Base-by-base conservation (phyloP, 2,329 filamentous ascomycete genomes). In the Penicillium sp. region DNA sequence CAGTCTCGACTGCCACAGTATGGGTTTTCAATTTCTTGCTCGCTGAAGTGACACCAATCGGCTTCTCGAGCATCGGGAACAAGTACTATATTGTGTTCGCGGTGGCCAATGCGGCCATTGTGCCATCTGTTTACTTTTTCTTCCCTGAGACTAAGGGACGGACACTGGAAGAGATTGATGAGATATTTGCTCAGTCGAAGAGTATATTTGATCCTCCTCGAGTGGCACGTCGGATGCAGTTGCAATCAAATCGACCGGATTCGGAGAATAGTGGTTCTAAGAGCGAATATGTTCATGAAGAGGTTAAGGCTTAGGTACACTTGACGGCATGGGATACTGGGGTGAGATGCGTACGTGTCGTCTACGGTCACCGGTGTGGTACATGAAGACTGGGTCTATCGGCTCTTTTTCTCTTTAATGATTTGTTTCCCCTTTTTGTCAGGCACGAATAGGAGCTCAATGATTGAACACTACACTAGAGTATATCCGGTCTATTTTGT, bases 1-100 rank as follows among this genome's bases (percentile, higher is more conserved):
- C 53, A 6, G 81, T 86, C 44, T 82, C 80, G 0, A 85, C 83
- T 0, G 82, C 67, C 14, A 65, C 68, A 3, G 73, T 75, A 35
- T 77, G 76, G 76, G 64, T 65, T 1, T 72, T 75, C 62, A 74
- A 72, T 44, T 76, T 75, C 59, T 60, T 76, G 8, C 63, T 76
- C 0, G 74, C 73, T 0, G 65, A 74, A 45, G 68, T 76, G 3
- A 76, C 74, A 0, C 74, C 74, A 0, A 67, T 76, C 5, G 74
- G 71, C 4, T 74, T 77, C 51, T 61, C 65, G 63, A 70, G 54
- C 3, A 83, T 87, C 54, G 78, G 78, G 14, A 85, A 78, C 53
- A 66, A 65, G 16, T 76, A 74, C 43, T 80, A 79, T 52, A 74
- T 80, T 52, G 72, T 80, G 51, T 79, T 79, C 52, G 77, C 76